These are phyloP conservation scores for Corymbia calophylla DNA, from an alignment of 441 rosid genomes.

Conservation along the genomic window DNA sequence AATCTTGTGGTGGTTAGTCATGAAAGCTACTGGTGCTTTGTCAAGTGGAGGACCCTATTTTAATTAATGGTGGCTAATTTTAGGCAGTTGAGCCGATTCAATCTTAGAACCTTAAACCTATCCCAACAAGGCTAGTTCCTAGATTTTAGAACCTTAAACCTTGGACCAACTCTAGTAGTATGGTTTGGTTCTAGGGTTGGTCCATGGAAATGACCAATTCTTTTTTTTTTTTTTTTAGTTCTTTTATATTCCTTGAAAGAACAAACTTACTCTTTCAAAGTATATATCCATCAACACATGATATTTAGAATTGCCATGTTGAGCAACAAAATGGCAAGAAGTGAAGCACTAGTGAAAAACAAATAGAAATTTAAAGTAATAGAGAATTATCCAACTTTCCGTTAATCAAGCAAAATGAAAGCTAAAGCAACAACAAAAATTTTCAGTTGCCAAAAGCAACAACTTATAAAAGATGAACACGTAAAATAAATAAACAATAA, in stretches of 20 bases:
- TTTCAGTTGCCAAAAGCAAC: neutral
- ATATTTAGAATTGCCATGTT: neutral
- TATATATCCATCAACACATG: neutral
- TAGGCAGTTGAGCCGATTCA: neutral
- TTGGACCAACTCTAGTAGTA: accelerated
- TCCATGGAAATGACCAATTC: neutral
- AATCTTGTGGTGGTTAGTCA: neutral
- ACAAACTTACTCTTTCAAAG: neutral
- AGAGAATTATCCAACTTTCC: neutral
- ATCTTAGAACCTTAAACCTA: neutral
- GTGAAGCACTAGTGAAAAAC: neutral
- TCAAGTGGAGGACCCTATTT: neutral
- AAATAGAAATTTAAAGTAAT: neutral
- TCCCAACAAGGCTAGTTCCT: neutral
- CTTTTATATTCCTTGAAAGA: neutral
- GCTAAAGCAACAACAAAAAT: neutral
- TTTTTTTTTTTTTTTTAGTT: neutral
- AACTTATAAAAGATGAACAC: neutral
- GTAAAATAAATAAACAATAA: neutral
- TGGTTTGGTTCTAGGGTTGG: accelerated
- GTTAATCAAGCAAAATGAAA: neutral
- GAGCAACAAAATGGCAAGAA: neutral
- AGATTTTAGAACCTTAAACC: neutral
- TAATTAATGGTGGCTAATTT: neutral
- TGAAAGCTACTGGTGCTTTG: neutral